phyloP scores from a whole-genome alignment of 352 stramenopile species.

The Phytophthora macrochlamydospora region DNA sequence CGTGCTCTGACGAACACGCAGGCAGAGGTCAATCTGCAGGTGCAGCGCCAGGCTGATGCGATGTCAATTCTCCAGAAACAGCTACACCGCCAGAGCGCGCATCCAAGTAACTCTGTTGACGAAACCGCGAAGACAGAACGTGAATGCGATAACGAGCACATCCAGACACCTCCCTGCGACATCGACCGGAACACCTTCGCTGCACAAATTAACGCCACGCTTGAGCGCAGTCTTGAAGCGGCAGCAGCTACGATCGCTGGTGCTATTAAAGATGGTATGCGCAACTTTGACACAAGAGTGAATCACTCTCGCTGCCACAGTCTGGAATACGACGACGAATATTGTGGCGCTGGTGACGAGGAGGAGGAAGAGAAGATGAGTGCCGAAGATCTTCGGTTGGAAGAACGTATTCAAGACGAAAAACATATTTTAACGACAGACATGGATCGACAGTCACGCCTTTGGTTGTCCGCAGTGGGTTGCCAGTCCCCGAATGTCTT shows the following conservation, averaged over 20 bases:
- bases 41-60: background rate
- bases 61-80: background rate
- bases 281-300: background rate
- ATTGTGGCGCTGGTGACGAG: background rate
- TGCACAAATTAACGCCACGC: background rate
- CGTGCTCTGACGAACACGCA: conserved; percentile 4
- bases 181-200: background rate
- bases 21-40: conserved; percentile 1
- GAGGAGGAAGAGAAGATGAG: background rate
- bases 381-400: background rate
- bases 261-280: background rate
- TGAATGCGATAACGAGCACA: background rate
- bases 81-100: background rate
- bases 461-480: background rate
- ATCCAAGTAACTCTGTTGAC: background rate
- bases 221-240: background rate
- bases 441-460: background rate
- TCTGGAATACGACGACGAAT: background rate
- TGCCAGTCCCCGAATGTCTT: background rate
- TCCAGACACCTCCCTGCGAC: background rate
- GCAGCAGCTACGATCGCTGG: background rate
- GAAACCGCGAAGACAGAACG: background rate
- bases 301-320: background rate
- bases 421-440: conserved; percentile 1
- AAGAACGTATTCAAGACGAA: conserved; percentile 2